Evolutionary conservation across 495 filamentous ascomycete genomes (phyloP).

Genomic region (Penicillium macrosclerotiorum): DNA sequence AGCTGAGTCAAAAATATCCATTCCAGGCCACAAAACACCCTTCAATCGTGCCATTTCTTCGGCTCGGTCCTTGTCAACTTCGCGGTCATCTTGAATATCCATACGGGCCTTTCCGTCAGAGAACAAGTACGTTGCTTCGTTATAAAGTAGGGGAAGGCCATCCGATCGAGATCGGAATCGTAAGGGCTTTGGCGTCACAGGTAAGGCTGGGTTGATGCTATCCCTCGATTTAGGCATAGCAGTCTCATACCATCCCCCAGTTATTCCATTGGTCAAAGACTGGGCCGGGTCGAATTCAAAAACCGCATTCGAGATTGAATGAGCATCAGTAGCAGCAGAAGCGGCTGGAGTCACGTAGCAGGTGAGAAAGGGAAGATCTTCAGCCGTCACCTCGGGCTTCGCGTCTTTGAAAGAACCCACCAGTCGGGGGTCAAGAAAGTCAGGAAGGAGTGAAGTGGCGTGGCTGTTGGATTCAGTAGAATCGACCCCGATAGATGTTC

Average conservation of each 20-base stretch:
- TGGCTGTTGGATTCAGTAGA: conserved; percentile 1
- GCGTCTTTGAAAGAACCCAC: conserved; percentile 12
- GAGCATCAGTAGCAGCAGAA: neutral
- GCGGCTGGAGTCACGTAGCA: neutral
- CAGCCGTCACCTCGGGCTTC: conserved; percentile 1
- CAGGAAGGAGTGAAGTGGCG: conserved; percentile 6
- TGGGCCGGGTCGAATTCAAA: neutral
- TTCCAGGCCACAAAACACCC: conserved; percentile 76
- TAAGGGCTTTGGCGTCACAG: conserved; percentile 21
- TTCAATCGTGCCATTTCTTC: conserved; percentile 58
- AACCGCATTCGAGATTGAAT: neutral
- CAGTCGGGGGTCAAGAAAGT: conserved; percentile 38
- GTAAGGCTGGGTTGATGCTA: conserved; percentile 10
- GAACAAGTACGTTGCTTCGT: conserved; percentile 14
- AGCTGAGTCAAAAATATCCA: conserved; percentile 86
- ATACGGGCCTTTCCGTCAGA: neutral
- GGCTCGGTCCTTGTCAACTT: conserved; percentile 30
- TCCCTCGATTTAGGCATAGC: conserved; percentile 6
- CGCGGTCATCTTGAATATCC: conserved; percentile 3
- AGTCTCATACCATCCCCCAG: conserved; percentile 15
- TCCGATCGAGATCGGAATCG: neutral
- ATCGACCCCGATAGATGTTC: neutral
- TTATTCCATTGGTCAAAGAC: neutral
- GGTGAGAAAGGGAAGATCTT: neutral
- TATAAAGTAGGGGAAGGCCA: neutral